Percentiles rank a stretch among this genome's conserved stretches.
phyloP scores from a whole-genome alignment of 2,329 filamentous ascomycete genomes.

The Arthrocladium fulminans region DNA sequence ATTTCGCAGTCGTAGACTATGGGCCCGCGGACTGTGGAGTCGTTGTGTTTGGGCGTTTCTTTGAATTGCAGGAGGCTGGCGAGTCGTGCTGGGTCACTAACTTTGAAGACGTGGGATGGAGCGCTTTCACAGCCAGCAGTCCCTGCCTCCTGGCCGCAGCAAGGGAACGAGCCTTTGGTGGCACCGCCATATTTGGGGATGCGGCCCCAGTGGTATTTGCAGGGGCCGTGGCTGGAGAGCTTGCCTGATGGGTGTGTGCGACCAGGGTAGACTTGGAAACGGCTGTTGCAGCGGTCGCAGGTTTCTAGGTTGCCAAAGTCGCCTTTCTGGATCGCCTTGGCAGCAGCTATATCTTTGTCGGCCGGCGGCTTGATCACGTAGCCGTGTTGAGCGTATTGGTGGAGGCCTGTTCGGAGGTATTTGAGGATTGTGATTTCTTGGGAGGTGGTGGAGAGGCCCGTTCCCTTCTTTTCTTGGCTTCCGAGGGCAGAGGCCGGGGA shows the following conservation, averaged over 20 bases:
- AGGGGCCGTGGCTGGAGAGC: constrained; percentile 66
- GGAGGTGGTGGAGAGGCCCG: constrained; percentile 48
- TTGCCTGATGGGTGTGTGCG: constrained; percentile 63
- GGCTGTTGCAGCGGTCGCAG: constrained; percentile 75
- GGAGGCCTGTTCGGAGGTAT: constrained; percentile 55
- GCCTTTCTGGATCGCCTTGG: constrained; percentile 55
- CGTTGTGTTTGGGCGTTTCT: constrained; percentile 58
- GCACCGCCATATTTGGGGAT: constrained; percentile 46
- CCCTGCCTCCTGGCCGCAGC: constrained; percentile 68
- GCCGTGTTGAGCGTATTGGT: constrained; percentile 56
- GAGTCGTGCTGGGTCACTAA: constrained; percentile 64
- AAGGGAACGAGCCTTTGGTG: constrained; percentile 59
- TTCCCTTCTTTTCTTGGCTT: background rate
- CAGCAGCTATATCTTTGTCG: constrained; percentile 55
- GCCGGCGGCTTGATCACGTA: constrained; percentile 66
- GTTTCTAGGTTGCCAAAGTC: constrained; percentile 73
- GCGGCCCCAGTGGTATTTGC: constrained; percentile 70
- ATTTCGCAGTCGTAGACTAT: constrained; percentile 95
- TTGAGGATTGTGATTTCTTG: constrained; percentile 61
- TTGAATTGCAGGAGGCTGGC: constrained; percentile 72
- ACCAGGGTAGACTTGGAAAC: constrained; percentile 88
- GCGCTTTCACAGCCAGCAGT: constrained; percentile 63
- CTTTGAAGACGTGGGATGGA: constrained; percentile 78
- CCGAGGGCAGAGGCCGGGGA: too few relatives aligned
- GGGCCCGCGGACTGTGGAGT: constrained; percentile 10